Base-by-base conservation (phyloP, 306 rosid genomes). In the Trifolium fragiferum region DNA sequence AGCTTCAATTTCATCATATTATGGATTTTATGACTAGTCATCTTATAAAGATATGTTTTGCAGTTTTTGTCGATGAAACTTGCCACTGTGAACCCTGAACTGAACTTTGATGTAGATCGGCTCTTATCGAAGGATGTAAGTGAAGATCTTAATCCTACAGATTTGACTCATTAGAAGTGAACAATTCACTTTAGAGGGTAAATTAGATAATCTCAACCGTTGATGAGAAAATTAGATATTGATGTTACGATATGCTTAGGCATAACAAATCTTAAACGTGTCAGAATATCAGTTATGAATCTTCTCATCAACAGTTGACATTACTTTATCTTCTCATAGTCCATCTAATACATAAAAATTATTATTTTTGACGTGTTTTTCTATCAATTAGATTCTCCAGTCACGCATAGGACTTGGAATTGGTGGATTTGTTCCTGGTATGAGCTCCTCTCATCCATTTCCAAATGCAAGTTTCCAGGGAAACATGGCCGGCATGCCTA, bases 21-120 rank as follows among this genome's bases (percentile, higher is more conserved):
- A 70, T 66, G 69, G 66, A 25, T 72, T 18, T 18, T 62, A 62
- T 50, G 69, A 61, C 55, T 38, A 44, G 35, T 69, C 19, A 73
- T 55, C 84, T 70, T 9, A 70, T 18, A 27, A 70, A 43, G 70
- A 37, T 25, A 33, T 69, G 8, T 58, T 78, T 57, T 85, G 84
- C 93, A 95, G 99, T 95, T 95, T 76, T 77, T 95, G 85, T 95
- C 99, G 47, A 95, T 92, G 99, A 95, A 95, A 84, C 98, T 95
- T 18, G 96, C 99, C 21, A 92, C 99, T 1, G 99, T 92, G 83
- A 90, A 92, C 80, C 98, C 98, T 2, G 99, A 95, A 78, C 63
- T 92, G 82, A 90, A 87, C 84, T 66, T 95, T 19, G 97, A 95
- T 49, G 82, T 87, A 15, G 99, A 95, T 8, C 71, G 95, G 82